phyloP scores from a whole-genome alignment of 2,329 filamentous ascomycete species.

The Hymenoscyphus albidus region DNA sequence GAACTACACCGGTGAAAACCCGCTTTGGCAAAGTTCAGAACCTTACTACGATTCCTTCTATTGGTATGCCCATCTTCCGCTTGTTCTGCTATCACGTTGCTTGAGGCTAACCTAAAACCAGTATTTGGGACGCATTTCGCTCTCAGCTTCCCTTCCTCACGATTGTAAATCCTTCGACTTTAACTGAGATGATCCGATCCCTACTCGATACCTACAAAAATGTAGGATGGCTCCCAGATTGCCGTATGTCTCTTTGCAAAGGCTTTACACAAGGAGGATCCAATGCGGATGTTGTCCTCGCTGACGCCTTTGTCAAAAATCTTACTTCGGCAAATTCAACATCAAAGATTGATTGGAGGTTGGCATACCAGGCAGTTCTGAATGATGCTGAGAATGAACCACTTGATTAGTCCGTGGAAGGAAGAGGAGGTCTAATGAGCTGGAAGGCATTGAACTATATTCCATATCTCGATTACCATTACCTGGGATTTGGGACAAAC shows the following conservation, averaged over 20 bases:
- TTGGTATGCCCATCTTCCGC: slow-evolving; percentile 21
- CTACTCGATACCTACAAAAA: slow-evolving; percentile 70
- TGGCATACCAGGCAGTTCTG: slow-evolving; percentile 65
- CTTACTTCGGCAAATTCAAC: slow-evolving; percentile 36
- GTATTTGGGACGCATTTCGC: slow-evolving; percentile 69
- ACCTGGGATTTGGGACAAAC: slow-evolving; percentile 61
- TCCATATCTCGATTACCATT: slow-evolving; percentile 65
- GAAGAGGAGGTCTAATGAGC: slow-evolving; percentile 64
- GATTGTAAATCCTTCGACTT: slow-evolving; percentile 60
- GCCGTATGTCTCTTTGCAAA: slow-evolving; percentile 65
- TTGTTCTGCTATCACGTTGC: not conserved
- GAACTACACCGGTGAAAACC: slow-evolving; percentile 71
- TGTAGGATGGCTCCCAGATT: slow-evolving; percentile 43
- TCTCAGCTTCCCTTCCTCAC: slow-evolving; percentile 67
- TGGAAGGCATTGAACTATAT: slow-evolving; percentile 72
- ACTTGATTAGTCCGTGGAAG: slow-evolving; percentile 65
- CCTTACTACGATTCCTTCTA: slow-evolving; percentile 76
- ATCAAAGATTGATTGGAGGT: slow-evolving; percentile 60
- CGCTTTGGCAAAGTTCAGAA: slow-evolving; percentile 60
- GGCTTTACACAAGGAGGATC: slow-evolving; percentile 73
- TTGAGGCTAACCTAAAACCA: slow-evolving; percentile 33
- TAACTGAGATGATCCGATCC: slow-evolving; percentile 64
- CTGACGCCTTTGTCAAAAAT: slow-evolving; percentile 66
- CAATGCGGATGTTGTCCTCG: slow-evolving; percentile 67
- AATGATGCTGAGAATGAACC: slow-evolving; percentile 54